phyloP scores from a whole-genome alignment of 768 basidiomycete genomes.

The Lanmaoa rubissima region DNA sequence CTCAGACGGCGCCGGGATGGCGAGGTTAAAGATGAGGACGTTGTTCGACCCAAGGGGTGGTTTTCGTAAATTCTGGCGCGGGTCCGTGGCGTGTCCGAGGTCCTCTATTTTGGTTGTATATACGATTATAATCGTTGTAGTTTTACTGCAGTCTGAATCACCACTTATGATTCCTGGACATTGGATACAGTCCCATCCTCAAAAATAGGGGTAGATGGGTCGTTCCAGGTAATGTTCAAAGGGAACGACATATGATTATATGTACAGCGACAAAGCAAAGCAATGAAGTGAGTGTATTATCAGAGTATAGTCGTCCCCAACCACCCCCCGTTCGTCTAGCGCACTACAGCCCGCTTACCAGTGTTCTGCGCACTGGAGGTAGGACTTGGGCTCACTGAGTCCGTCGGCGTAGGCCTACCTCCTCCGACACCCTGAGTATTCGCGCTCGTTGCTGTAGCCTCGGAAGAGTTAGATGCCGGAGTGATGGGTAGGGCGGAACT shows the following conservation, averaged over 20 bases:
- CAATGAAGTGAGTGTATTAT: not conserved
- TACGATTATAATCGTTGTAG: not conserved
- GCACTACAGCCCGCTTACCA: not conserved
- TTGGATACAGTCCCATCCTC: not conserved
- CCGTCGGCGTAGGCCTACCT: not conserved
- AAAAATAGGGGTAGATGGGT: not conserved
- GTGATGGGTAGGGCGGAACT: not conserved
- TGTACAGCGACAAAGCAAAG: not conserved
- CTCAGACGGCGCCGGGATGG: conserved; percentile 68
- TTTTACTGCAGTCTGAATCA: not conserved
- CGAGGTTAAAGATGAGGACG: conserved; percentile 45
- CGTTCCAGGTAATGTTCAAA: not conserved
- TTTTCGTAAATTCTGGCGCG: conserved; percentile 36
- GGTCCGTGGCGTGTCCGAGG: not conserved
- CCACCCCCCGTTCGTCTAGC: not conserved
- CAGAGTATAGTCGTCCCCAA: not conserved
- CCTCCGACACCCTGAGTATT: not conserved
- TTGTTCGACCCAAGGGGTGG: conserved; percentile 54
- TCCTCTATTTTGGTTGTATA: not conserved
- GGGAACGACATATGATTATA: not conserved
- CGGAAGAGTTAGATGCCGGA: not conserved
- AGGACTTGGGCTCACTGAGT: no score
- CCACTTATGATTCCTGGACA: no score
- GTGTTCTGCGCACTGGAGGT: not conserved
- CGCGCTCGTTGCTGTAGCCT: not conserved